Conservation (phyloP, 2,329 filamentous ascomycete species). For the Stachybotrys chlorohalonatus region DNA sequence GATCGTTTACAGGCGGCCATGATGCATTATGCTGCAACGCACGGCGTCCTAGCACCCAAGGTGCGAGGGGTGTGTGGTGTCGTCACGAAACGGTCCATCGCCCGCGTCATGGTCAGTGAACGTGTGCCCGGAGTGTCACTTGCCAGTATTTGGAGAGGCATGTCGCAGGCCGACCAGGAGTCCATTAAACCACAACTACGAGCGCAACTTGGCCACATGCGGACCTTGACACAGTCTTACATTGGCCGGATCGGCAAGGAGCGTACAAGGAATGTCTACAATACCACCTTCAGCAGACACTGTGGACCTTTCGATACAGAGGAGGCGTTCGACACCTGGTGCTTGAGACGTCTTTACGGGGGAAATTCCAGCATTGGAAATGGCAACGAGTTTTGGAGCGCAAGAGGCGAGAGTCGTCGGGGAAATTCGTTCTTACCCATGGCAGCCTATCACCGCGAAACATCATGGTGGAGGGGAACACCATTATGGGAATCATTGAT, state of each 20-base stretch:
- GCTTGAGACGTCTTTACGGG: neutral
- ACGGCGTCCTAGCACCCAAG: conserved; percentile 1
- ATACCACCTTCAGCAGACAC: neutral
- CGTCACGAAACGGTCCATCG: conserved; percentile 1
- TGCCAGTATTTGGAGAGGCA: conserved; percentile 1
- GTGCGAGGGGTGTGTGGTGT: conserved; percentile 1
- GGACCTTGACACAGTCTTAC: conserved; percentile 1
- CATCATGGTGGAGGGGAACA: conserved; percentile 1
- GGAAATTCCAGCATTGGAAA: neutral
- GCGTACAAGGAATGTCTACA: neutral
- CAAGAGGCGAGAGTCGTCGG: neutral
- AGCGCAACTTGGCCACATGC: conserved; percentile 1
- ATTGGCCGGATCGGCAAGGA: conserved; percentile 1
- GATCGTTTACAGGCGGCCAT: conserved; percentile 1
- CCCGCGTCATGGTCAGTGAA: conserved; percentile 3
- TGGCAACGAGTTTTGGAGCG: conserved; percentile 1
- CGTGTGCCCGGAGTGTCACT: conserved; percentile 1
- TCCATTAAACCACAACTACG: conserved; percentile 4
- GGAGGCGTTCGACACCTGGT: conserved; percentile 1
- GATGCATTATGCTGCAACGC: conserved; percentile 3
- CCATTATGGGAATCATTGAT: conserved; percentile 1
- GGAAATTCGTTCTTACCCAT: conserved; percentile 4
- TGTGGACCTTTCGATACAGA: conserved; percentile 2
- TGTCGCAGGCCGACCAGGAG: neutral
- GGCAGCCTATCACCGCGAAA: conserved; percentile 2